Base-by-base conservation (phyloP, 2,329 filamentous ascomycete genomes). In the Emergomyces pasteurianus region DNA sequence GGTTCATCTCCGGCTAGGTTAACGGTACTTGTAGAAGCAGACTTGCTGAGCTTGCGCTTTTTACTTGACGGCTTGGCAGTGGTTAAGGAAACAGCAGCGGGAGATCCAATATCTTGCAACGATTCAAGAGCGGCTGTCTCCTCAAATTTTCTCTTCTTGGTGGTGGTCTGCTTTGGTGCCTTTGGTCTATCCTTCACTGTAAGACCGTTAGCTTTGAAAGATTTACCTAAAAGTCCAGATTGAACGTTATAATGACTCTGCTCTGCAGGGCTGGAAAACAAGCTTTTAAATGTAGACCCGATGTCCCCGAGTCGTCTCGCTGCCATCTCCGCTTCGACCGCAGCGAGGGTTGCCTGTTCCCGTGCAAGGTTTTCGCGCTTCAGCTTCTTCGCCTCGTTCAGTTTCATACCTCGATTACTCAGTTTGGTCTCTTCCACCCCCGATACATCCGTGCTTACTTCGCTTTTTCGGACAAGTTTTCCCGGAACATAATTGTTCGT, bases 311-410 rank as follows among this genome's bases (percentile, higher is more conserved):
- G 67, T 60, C 73, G 68, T 64, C 72, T 70, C 31, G 72, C 72
- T 57, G 72, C 74, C 60, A 71, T 64, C 65, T 74, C 72, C 47
- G 72, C 71, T 67, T 73, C 71, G 57, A 69, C 70, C 21, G 72
- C 71, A 21, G 72, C 73, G 21, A 67, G 70, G 62, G 79, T 72
- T 36, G 79, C 83, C 69, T 77, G 79, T 62, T 76, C 74, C 61
- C 74, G 77, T 38, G 77, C 74, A 65, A 78, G 67, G 49, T 76
- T 78, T 67, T 83, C 81, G 60, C 81, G 78, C 69, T 85, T 84
- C 60, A 83, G 73, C 68, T 83, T 85, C 73, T 84, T 85, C 42
- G 83, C 79, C 64, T 84, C 82, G 65, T 83, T 82, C 62, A 84
- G 72, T 66, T 82, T 82, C 79, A 83, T 84, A 63, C 81, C 82